Conservation (phyloP, 2,329 filamentous ascomycete genomes). For the Lachnellula occidentalis region DNA sequence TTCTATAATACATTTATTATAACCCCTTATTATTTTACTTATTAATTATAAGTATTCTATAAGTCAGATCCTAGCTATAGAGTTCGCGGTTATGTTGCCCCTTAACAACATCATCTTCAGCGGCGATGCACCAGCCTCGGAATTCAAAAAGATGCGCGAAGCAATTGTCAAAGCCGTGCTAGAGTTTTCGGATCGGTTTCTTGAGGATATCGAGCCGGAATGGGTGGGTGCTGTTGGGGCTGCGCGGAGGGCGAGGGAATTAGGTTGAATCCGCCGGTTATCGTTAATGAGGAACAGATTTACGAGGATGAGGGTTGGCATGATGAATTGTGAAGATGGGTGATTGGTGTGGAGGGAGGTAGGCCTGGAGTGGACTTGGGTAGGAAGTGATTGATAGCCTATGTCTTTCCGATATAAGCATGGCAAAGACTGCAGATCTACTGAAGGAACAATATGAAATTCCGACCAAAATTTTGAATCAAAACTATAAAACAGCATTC, state of each 20-base stretch:
- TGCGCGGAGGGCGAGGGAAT: not conserved
- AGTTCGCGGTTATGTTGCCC: too few relatives aligned
- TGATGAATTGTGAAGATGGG: not conserved
- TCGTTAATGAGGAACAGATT: not conserved
- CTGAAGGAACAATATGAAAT: too few relatives aligned
- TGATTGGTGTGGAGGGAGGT: not conserved
- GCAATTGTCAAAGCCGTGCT: not conserved
- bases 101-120: not conserved
- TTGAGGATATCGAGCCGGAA: not conserved
- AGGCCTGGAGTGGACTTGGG: too few relatives aligned
- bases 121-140: not conserved
- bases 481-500: too few relatives aligned
- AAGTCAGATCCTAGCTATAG: too few relatives aligned
- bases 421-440: too few relatives aligned
- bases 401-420: too few relatives aligned
- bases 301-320: not conserved
- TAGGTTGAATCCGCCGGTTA: not conserved
- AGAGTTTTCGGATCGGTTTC: not conserved
- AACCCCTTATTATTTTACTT: too few relatives aligned
- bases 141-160: not conserved
- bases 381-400: too few relatives aligned
- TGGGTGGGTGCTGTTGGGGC: conserved; percentile 1
- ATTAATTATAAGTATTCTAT: too few relatives aligned
- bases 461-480: too few relatives aligned
- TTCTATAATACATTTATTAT: too few relatives aligned